Percentiles rank a stretch among this genome's conserved stretches.
Conservation (phyloP, 2,329 filamentous ascomycete genomes). For the Cryphonectria carpinicola region DNA sequence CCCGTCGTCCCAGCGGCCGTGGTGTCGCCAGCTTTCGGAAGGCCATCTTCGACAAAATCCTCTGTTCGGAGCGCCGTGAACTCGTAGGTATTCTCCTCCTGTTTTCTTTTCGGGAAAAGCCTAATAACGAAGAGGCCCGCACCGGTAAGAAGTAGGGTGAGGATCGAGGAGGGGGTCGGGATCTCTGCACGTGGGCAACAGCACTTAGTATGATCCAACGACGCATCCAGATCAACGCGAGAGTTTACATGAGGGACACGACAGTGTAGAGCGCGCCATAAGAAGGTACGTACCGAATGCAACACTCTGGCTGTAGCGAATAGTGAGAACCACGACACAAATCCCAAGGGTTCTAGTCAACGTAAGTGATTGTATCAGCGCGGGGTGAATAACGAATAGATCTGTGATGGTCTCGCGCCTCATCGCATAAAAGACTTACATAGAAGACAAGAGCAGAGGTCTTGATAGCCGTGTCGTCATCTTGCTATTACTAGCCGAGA, state of each 20-base stretch:
- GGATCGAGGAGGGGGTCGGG: slow-evolving; percentile 2
- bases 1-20: too few relatives aligned
- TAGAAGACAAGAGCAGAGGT: not conserved
- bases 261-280: not conserved
- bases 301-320: slow-evolving; percentile 4
- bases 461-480: not conserved
- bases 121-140: not conserved
- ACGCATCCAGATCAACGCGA: not conserved
- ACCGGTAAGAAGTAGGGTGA: not conserved
- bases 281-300: slow-evolving; percentile 1
- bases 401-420: too few relatives aligned
- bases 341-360: not conserved
- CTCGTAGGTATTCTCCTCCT: not conserved
- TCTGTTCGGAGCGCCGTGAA: slow-evolving; percentile 6
- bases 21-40: not conserved
- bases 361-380: not conserved
- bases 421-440: not conserved
- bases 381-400: not conserved
- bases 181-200: not conserved
- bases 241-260: not conserved
- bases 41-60: not conserved
- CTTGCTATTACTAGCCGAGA: not conserved
- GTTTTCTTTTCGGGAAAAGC: not conserved
- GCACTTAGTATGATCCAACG: not conserved
- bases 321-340: not conserved